phyloP scores from a whole-genome alignment of 257 asterid genomes.

The Cynanchum wilfordii region DNA sequence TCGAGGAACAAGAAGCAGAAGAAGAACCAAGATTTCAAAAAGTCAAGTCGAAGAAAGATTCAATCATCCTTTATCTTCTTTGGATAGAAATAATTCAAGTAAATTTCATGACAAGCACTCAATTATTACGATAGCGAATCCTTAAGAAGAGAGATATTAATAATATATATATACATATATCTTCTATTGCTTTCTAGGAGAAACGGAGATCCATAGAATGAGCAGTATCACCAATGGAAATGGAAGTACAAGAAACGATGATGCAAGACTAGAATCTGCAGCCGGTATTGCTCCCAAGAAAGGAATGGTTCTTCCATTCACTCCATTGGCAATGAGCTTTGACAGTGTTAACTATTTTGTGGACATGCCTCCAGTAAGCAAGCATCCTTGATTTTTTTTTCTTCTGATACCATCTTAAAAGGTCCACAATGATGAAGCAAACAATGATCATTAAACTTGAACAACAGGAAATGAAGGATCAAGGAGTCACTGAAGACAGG shows the following conservation, averaged over 20 bases:
- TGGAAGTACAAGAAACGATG: conserved; percentile 16
- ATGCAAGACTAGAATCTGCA: conserved; percentile 26
- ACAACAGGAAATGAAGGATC: conserved; percentile 50
- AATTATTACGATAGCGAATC: background rate
- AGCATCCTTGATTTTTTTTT: conserved; percentile 20
- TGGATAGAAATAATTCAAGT: conserved; percentile 59
- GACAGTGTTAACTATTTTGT: conserved; percentile 45
- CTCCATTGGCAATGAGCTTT: conserved; percentile 53
- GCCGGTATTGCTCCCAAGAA: conserved; percentile 32
- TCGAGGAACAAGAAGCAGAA: conserved; percentile 32
- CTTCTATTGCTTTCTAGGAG: conserved; percentile 40
- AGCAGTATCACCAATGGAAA: conserved; percentile 38
- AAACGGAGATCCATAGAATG: conserved; percentile 53
- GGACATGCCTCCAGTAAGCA: conserved; percentile 56
- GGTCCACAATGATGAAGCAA: background rate
- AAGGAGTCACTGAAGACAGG: conserved; percentile 45
- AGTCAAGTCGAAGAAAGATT: conserved; percentile 43
- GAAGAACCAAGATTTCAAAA: conserved; percentile 44
- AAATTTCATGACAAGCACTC: conserved; percentile 15
- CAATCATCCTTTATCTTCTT: conserved; percentile 39
- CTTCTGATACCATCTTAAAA: background rate
- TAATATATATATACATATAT: background rate
- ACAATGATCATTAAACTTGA: background rate
- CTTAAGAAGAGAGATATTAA: background rate
- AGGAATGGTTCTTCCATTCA: conserved; percentile 65